Evolutionary conservation across 805 yeast species (phyloP).

Genomic region (Zygosaccharomyces pseudorouxii): DNA sequence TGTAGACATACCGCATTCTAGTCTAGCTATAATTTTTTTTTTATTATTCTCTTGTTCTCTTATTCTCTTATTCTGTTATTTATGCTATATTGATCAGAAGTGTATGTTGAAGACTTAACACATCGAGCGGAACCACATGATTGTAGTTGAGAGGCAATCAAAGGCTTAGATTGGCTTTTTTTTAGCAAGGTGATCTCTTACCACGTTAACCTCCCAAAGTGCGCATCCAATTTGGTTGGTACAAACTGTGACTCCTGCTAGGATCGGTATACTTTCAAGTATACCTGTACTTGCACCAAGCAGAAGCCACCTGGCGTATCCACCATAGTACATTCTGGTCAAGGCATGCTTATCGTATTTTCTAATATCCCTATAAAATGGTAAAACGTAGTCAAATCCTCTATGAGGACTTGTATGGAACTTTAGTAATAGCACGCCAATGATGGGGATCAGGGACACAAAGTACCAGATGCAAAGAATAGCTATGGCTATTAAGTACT

Average conservation of each 20-base stretch:
- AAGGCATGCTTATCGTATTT: slow-evolving; percentile 4
- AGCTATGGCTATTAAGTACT: background rate
- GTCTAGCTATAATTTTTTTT: background rate
- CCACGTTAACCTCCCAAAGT: slow-evolving; percentile 11
- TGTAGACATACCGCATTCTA: background rate
- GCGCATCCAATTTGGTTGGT: slow-evolving; percentile 16
- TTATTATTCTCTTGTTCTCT: background rate
- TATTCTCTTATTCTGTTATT: background rate
- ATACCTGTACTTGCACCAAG: slow-evolving; percentile 12
- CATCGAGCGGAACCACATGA: background rate
- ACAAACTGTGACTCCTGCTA: slow-evolving; percentile 12
- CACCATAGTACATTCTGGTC: slow-evolving; percentile 7
- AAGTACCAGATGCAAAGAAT: slow-evolving; percentile 8
- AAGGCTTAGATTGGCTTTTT: background rate
- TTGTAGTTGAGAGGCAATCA: background rate
- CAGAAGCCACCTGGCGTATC: slow-evolving; percentile 12
- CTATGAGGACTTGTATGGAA: slow-evolving; percentile 10
- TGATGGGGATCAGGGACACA: slow-evolving; percentile 8
- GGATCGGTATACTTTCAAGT: slow-evolving; percentile 10
- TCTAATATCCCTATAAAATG: slow-evolving; percentile 9
- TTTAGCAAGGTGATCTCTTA: background rate
- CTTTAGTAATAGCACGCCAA: slow-evolving; percentile 7
- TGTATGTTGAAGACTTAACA: background rate
- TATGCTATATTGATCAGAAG: background rate
- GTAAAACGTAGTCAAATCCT: slow-evolving; percentile 12